Evolutionary conservation across 805 yeast species (phyloP).

Genomic region (Kluyveromyces lactis): DNA sequence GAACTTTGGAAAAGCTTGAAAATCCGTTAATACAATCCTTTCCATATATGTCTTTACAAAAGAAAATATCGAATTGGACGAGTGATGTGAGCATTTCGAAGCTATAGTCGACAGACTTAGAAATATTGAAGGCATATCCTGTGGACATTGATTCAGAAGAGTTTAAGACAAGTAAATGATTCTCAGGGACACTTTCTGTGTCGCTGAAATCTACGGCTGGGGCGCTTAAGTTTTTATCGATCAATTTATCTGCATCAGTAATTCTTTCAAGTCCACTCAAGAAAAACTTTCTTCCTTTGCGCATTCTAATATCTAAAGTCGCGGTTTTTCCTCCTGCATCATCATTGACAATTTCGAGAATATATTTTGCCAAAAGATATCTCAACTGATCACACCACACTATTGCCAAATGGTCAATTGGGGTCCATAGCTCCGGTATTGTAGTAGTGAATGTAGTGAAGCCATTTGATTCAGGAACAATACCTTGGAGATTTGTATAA

Average conservation of each 20-base stretch:
- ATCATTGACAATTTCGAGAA: conserved; percentile 54
- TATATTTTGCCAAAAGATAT: conserved; percentile 45
- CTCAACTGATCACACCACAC: conserved; percentile 95
- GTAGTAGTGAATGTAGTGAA: conserved; percentile 79
- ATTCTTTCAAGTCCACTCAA: conserved; percentile 48
- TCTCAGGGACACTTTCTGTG: too few relatives aligned
- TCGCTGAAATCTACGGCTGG: too few relatives aligned
- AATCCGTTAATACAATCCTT: too few relatives aligned
- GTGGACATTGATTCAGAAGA: background rate
- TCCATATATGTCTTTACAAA: conserved; percentile 9
- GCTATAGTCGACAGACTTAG: background rate
- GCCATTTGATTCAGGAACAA: conserved; percentile 70
- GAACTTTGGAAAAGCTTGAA: conserved; percentile 32
- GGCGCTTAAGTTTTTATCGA: background rate
- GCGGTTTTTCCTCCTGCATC: conserved; percentile 41
- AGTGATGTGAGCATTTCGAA: conserved; percentile 16
- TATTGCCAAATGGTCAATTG: conserved; percentile 88
- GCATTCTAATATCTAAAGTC: conserved; percentile 49
- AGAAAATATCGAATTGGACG: conserved; percentile 7
- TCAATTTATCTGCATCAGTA: background rate
- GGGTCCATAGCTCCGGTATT: conserved; percentile 86
- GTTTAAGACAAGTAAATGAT: background rate
- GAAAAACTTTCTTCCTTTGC: conserved; percentile 36
- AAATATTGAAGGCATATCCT: conserved; percentile 1
- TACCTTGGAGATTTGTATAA: conserved; percentile 63